Conservation (phyloP, 129 eudicot genomes). For the Heracleum sosnowskyi region DNA sequence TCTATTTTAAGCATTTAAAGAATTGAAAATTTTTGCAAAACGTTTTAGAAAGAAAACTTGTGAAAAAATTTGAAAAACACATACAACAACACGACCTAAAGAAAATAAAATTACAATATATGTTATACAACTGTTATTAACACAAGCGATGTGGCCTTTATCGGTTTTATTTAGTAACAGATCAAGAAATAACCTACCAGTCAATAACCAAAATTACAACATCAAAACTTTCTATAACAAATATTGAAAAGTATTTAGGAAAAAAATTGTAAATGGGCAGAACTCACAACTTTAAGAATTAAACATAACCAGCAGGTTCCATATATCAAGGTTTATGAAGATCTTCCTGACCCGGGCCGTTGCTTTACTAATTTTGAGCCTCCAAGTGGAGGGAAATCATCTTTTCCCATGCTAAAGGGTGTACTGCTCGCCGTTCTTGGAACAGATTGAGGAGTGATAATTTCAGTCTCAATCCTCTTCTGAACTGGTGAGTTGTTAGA, state of each 20-base stretch:
- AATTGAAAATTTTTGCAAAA: too few species aligned
- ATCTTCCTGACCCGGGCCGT: constrained; percentile 16
- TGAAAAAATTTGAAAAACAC: too few species aligned
- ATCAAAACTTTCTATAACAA: too few species aligned
- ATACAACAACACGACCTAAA: too few species aligned
- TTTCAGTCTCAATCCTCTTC: constrained; percentile 12
- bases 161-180: too few species aligned
- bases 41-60: too few species aligned
- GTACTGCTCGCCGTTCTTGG: not conserved
- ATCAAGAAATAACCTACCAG: too few species aligned
- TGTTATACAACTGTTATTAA: too few species aligned
- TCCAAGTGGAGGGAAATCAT: constrained; percentile 48
- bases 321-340: constrained; percentile 9
- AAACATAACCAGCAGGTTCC: not conserved
- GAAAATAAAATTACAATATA: too few species aligned
- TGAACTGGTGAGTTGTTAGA: constrained; percentile 14
- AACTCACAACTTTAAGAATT: not conserved
- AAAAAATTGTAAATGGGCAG: not conserved
- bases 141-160: too few species aligned
- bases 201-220: not conserved
- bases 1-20: too few species aligned
- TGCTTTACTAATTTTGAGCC: constrained; percentile 9
- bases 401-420: constrained; percentile 17
- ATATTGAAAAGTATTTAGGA: not conserved
- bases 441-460: constrained; percentile 3